phyloP scores from a whole-genome alignment of 768 basidiomycete species.

The Mycena floridula region DNA sequence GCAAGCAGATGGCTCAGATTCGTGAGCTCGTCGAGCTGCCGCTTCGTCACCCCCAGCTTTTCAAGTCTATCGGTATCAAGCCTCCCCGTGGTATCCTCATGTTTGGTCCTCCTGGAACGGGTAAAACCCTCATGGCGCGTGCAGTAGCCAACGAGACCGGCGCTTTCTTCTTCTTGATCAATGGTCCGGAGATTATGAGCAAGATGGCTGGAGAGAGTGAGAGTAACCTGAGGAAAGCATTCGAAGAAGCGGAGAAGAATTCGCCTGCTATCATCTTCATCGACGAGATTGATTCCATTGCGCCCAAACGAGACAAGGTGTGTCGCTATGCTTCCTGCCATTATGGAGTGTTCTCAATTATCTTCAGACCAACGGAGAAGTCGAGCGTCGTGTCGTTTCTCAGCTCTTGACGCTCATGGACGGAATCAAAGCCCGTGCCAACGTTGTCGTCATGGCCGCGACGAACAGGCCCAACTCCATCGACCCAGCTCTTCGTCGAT shows the following conservation, averaged over 20 bases:
- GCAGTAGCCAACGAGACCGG: conserved; percentile 99
- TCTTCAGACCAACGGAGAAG: conserved; percentile 94
- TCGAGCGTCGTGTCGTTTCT: conserved; percentile 98
- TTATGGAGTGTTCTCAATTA: not conserved
- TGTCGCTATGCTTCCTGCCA: conserved; percentile 8
- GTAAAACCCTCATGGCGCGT: conserved; percentile 99
- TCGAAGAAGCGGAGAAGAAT: conserved; percentile 99
- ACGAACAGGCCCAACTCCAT: conserved; percentile 99
- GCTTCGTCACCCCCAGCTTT: conserved; percentile 95
- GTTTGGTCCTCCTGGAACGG: conserved; percentile 98
- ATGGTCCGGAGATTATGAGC: conserved; percentile 99
- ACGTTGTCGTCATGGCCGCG: conserved; percentile 99
- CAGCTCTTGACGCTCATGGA: conserved; percentile 99
- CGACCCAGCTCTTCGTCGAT: conserved; percentile 96
- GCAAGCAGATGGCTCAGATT: conserved; percentile 99
- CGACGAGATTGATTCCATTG: conserved; percentile 98
- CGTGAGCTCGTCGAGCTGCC: conserved; percentile 98
- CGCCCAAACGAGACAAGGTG: conserved; percentile 99
- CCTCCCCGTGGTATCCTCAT: conserved; percentile 98
- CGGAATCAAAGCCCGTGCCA: conserved; percentile 95
- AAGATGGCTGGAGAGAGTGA: conserved; percentile 99
- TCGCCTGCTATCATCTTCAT: conserved; percentile 99
- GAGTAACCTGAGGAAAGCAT: conserved; percentile 95
- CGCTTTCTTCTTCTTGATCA: conserved; percentile 99
- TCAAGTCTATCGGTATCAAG: conserved; percentile 99